Evolutionary conservation across 768 basidiomycete species (phyloP), one percentile per base, ranked within the genome.

Genomic region (Rickenella mellea): DNA sequence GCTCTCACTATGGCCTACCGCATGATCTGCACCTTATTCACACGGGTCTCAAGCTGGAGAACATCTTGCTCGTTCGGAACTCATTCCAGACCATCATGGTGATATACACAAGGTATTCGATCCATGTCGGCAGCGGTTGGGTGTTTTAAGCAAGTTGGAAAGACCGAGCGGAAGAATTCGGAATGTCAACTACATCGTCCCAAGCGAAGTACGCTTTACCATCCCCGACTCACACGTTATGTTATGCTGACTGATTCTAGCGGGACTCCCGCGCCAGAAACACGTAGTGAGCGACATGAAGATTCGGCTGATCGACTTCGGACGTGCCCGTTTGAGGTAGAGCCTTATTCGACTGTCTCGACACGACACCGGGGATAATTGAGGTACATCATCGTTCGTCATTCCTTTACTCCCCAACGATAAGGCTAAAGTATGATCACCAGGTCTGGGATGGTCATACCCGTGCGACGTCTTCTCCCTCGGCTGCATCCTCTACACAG

Each of bases 391-490:
- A 41, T 6, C 6, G 14, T 10, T 29, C 22, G 19, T 12, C 21
- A 31, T 22, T 47, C 22, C 25, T 27, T 48, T 31, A 25, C 22
- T 30, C 44, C 31, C 25, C 32, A 42, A 38, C 46, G 54, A 40
- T 52, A 51, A 45, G 40, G 38, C 31, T 40, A 44, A n/a, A n/a
- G n/a, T n/a, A n/a, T n/a, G n/a, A n/a, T n/a, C n/a, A n/a, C 4
- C 56, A 98, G 94, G 91, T 42, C 74, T 97, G 47, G 91, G 93
- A 40, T 99, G 96, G 96, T 93, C 90, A 32, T 98, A 82, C 61
- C 92, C 96, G 2, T 99, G 96, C 63, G 96, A 99, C 64, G 89
- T 91, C 25, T 99, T 96, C 65, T 99, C 96, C 14, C 74, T 99
- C 39, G 96, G 96, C 6, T 99, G 96, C 65, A 99, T 99, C 51